phyloP scores from a whole-genome alignment of 495 filamentous ascomycete genomes.

The Aspergillus biplanus region DNA sequence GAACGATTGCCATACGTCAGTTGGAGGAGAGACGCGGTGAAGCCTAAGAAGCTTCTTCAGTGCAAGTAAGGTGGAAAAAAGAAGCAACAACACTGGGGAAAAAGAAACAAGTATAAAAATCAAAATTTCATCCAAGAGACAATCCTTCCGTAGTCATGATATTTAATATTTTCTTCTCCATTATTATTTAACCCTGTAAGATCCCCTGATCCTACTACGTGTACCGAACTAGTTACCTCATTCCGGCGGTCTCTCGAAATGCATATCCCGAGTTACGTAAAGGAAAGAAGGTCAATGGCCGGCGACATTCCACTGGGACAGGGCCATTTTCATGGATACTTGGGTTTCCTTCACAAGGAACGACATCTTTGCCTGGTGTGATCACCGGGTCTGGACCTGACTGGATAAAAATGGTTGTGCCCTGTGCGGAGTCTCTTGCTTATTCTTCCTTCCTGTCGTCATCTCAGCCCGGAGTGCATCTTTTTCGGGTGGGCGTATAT shows the following conservation, averaged over 20 bases:
- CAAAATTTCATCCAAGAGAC: no score
- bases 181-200: background rate
- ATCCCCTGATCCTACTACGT: constrained; percentile 8
- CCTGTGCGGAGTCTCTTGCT: constrained; percentile 2
- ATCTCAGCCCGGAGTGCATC: constrained; percentile 2
- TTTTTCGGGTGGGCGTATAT: background rate
- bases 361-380: background rate
- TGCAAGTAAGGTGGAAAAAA: background rate
- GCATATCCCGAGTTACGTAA: constrained; percentile 31
- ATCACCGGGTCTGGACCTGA: constrained; percentile 17
- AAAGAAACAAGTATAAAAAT: background rate
- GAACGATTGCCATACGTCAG: constrained; percentile 2
- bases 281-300: constrained; percentile 31
- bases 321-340: constrained; percentile 18
- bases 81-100: background rate
- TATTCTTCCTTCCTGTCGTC: constrained; percentile 14
- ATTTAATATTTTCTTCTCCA: no score
- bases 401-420: constrained; percentile 4
- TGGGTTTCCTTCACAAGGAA: constrained; percentile 11
- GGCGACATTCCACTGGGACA: background rate
- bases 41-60: constrained; percentile 7
- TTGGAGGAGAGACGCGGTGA: constrained; percentile 3
- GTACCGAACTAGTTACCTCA: constrained; percentile 7
- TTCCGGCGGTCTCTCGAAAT: constrained; percentile 7
- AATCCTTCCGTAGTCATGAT: no score